Percentiles rank a stretch among this genome's conserved stretches.
phyloP scores from a whole-genome alignment of 768 basidiomycete genomes.

The Coprinopsis cinerea region DNA sequence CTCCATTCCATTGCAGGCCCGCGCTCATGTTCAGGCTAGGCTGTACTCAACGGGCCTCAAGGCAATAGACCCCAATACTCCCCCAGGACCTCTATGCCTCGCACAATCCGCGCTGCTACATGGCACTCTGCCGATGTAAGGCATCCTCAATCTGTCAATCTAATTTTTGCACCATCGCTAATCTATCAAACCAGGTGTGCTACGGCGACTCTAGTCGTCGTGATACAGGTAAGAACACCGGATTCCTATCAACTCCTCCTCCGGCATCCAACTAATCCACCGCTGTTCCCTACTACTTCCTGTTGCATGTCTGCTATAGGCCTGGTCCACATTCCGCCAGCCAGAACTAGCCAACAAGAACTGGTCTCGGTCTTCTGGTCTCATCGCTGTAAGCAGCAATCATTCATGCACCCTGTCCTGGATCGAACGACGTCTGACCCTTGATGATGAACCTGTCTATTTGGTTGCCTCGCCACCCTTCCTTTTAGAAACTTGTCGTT shows the following conservation, averaged over 20 bases:
- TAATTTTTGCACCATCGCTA: too few relatives aligned
- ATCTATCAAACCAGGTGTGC: too few relatives aligned
- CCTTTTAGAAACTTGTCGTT: constrained; percentile 18
- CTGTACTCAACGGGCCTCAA: not conserved
- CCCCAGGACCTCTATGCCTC: constrained; percentile 33
- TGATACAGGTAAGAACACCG: constrained; percentile 19
- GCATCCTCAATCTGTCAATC: constrained; percentile 2
- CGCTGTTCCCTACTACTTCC: not conserved
- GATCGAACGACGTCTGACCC: too few relatives aligned
- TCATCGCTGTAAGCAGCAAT: constrained; percentile 10
- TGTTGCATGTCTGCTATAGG: not conserved
- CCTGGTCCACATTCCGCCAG: constrained; percentile 8
- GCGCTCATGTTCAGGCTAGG: not conserved
- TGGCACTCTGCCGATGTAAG: constrained; percentile 50
- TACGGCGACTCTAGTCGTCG: constrained; percentile 19
- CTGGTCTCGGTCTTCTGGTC: not conserved
- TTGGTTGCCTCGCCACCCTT: not conserved
- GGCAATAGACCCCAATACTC: constrained; percentile 14
- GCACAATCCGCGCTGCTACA: constrained; percentile 49
- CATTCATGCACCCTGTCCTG: not conserved
- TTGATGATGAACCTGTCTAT: too few relatives aligned
- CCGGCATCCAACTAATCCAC: not conserved
- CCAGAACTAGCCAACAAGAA: constrained; percentile 2
- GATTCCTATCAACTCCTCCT: not conserved
- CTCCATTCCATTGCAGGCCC: not conserved